Percentiles rank a stretch among this genome's conserved stretches.
Evolutionary conservation across 2,329 filamentous ascomycete species (phyloP).

Genomic region (Karstenula rhodostoma): DNA sequence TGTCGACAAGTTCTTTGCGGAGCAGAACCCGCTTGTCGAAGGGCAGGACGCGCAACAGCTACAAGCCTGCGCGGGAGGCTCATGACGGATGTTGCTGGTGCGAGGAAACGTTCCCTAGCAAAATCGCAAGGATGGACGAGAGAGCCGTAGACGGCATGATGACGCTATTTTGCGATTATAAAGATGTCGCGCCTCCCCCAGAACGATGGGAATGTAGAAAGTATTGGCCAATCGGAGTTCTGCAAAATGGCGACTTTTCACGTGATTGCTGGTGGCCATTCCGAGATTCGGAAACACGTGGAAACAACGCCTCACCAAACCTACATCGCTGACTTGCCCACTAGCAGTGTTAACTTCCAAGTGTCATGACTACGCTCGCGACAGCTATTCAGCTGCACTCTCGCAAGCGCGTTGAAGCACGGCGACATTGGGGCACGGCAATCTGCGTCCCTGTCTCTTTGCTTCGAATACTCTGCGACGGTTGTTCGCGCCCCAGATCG

Average conservation of each 20-base stretch:
- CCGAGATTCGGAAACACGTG: neutral
- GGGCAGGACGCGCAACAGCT: constrained; percentile 29
- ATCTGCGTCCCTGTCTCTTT: no score
- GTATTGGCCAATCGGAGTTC: constrained; percentile 34
- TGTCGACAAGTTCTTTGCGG: constrained; percentile 17
- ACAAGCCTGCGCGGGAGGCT: constrained; percentile 41
- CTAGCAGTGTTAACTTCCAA: neutral
- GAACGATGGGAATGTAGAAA: constrained; percentile 19
- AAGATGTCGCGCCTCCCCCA: constrained; percentile 21
- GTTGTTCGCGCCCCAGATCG: no score
- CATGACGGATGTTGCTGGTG: constrained; percentile 27
- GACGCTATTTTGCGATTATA: constrained; percentile 23
- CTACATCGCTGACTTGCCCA: neutral
- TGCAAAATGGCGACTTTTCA: constrained; percentile 37
- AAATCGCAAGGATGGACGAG: constrained; percentile 8
- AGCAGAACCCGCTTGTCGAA: constrained; percentile 22
- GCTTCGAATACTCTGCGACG: no score
- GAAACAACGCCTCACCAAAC: neutral
- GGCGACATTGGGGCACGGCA: no score
- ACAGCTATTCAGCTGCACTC: no score
- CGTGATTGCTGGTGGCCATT: constrained; percentile 11
- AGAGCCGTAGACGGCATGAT: constrained; percentile 18
- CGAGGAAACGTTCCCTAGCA: neutral
- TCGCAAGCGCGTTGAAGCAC: no score
- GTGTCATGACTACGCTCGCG: no score